phyloP scores from a whole-genome alignment of 2,329 filamentous ascomycete species.

The Byssothecium circinans region DNA sequence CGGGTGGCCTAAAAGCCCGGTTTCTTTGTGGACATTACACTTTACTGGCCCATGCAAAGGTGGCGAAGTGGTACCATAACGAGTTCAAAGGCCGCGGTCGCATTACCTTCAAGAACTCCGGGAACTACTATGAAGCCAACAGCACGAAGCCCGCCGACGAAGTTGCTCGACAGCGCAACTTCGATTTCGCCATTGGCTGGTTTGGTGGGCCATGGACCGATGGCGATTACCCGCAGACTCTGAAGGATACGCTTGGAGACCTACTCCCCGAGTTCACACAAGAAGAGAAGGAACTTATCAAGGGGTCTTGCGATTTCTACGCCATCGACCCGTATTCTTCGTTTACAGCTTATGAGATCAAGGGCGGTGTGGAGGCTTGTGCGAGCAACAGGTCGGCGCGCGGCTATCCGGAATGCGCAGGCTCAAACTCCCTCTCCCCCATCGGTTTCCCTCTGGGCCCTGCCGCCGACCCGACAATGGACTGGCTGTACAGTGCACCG shows the following conservation, averaged over 20 bases:
- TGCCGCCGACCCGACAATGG: conserved; percentile 45
- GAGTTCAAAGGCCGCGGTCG: conserved; percentile 48
- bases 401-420: conserved; percentile 47
- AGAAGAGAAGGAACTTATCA: conserved; percentile 46
- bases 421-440: conserved; percentile 34
- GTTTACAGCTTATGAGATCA: conserved; percentile 35
- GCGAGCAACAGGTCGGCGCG: conserved; percentile 45
- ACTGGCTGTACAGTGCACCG: conserved; percentile 48
- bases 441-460: conserved; percentile 52
- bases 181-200: conserved; percentile 49
- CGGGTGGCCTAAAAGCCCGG: conserved; percentile 44
- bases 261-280: conserved; percentile 43
- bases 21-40: conserved; percentile 51
- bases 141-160: conserved; percentile 40
- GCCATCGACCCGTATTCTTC: conserved; percentile 45
- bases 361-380: conserved; percentile 44
- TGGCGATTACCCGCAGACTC: conserved; percentile 45
- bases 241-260: conserved; percentile 46
- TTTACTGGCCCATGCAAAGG: conserved; percentile 48
- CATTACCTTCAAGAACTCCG: conserved; percentile 50
- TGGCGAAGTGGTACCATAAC: conserved; percentile 50
- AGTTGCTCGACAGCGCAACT: conserved; percentile 44
- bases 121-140: conserved; percentile 47
- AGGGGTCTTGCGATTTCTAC: conserved; percentile 49
- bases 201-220: conserved; percentile 53